phyloP scores from a whole-genome alignment of 495 filamentous ascomycete species.

The Annulohypoxylon stygium region DNA sequence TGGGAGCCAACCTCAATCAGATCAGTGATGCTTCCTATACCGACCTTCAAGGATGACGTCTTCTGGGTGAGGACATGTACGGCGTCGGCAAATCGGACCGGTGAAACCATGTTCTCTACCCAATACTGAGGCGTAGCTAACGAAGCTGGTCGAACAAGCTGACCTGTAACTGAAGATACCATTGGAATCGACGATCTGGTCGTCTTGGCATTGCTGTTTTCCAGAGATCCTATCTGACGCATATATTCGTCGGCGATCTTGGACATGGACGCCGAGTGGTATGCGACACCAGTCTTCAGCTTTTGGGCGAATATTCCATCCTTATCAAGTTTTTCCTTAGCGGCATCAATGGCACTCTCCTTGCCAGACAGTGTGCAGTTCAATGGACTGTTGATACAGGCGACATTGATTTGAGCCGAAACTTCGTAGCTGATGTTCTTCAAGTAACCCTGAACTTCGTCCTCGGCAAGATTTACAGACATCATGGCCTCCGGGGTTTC shows the following conservation, averaged over 20 bases:
- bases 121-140: slow-evolving; percentile 53
- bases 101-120: slow-evolving; percentile 61
- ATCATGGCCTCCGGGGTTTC: slow-evolving; percentile 58
- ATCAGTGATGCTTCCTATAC: slow-evolving; percentile 31
- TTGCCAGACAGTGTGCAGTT: slow-evolving; percentile 61
- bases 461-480: slow-evolving; percentile 54
- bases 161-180: slow-evolving; percentile 37
- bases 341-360: slow-evolving; percentile 50
- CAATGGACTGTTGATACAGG: slow-evolving; percentile 64
- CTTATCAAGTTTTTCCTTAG: slow-evolving; percentile 49
- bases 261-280: slow-evolving; percentile 60
- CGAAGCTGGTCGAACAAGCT: slow-evolving; percentile 35
- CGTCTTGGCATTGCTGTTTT: slow-evolving; percentile 19
- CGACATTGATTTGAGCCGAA: slow-evolving; percentile 50
- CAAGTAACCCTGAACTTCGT: slow-evolving; percentile 46
- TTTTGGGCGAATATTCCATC: slow-evolving; percentile 61
- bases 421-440: slow-evolving; percentile 33
- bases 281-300: slow-evolving; percentile 57
- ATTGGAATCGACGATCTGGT: slow-evolving; percentile 48
- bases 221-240: slow-evolving; percentile 38
- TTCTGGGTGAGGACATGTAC: slow-evolving; percentile 46
- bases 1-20: slow-evolving; percentile 72
- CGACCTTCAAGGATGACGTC: slow-evolving; percentile 36
- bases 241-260: slow-evolving; percentile 56
- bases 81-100: slow-evolving; percentile 60